Evolutionary conservation across 169 alveolate genomes (phyloP).

Genomic region (Cyclospora cayetanensis): DNA sequence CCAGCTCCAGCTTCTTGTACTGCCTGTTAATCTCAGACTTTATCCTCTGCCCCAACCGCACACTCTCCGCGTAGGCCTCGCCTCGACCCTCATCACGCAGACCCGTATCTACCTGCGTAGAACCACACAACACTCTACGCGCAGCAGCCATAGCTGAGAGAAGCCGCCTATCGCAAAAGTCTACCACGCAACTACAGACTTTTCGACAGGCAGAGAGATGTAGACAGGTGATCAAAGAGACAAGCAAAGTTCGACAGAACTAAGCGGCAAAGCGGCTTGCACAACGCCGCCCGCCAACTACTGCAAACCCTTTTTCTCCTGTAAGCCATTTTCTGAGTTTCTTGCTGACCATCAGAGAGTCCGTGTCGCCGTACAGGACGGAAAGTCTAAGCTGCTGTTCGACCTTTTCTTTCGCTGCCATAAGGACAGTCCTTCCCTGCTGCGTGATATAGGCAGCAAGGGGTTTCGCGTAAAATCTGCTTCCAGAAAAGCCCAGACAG

Average conservation of each 20-base stretch:
- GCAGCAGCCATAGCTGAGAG: neutral
- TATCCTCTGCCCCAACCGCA: conserved; percentile 90
- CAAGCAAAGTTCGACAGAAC: too few relatives aligned
- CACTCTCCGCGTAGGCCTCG: conserved; percentile 84
- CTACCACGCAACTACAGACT: too few relatives aligned
- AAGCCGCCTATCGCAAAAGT: too few relatives aligned
- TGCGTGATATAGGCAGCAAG: conserved; percentile 98
- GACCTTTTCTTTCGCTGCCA: conserved; percentile 91
- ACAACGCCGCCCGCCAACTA: too few relatives aligned
- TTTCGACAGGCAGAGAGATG: too few relatives aligned
- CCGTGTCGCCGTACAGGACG: conserved; percentile 99
- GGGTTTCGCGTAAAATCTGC: conserved; percentile 97
- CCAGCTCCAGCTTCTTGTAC: conserved; percentile 96
- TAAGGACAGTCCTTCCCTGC: conserved; percentile 91
- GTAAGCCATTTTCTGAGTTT: too few relatives aligned
- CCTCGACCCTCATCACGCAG: conserved; percentile 58
- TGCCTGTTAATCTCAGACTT: conserved; percentile 90
- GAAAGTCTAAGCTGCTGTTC: conserved; percentile 89
- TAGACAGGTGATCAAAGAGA: too few relatives aligned
- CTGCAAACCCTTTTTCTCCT: too few relatives aligned
- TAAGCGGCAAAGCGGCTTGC: too few relatives aligned
- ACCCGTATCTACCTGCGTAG: conserved; percentile 61
- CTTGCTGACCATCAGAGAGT: conserved; percentile 98
- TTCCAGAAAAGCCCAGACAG: conserved; percentile 96
- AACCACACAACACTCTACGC: neutral